Evolutionary conservation across 2,329 filamentous ascomycete species (phyloP).

Genomic region (Huntiella bhutanensis): DNA sequence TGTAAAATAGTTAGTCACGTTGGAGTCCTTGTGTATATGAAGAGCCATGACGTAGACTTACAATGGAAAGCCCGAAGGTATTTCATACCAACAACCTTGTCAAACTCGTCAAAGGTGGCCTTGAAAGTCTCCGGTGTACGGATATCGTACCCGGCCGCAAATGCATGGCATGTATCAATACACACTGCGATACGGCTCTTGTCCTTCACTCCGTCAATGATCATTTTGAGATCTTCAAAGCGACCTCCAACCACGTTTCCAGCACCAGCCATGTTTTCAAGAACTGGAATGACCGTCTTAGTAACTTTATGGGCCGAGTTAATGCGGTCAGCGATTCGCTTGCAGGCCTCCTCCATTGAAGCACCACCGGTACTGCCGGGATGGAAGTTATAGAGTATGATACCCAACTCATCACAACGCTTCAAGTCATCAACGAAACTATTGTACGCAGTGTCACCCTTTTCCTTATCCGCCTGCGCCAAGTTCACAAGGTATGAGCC

Average conservation of each 20-base stretch:
- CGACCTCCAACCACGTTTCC: slow-evolving; percentile 74
- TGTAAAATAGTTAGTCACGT: slow-evolving; percentile 12
- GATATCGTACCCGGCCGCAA: slow-evolving; percentile 84
- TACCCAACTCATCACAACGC: slow-evolving; percentile 70
- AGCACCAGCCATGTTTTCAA: slow-evolving; percentile 89
- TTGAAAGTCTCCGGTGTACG: slow-evolving; percentile 55
- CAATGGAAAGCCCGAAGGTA: slow-evolving; percentile 71
- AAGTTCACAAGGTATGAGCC: slow-evolving; percentile 95
- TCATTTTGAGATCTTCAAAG: slow-evolving; percentile 72
- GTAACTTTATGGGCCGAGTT: slow-evolving; percentile 68
- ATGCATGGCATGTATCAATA: slow-evolving; percentile 91
- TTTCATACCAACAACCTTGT: slow-evolving; percentile 52
- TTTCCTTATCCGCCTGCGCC: slow-evolving; percentile 60
- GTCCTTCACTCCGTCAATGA: slow-evolving; percentile 62
- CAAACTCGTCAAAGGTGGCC: slow-evolving; percentile 56
- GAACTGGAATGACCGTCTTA: slow-evolving; percentile 54
- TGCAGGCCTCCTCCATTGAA: slow-evolving; percentile 49
- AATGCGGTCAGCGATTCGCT: slow-evolving; percentile 61
- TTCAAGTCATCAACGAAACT: slow-evolving; percentile 75
- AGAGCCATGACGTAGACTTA: slow-evolving; percentile 14
- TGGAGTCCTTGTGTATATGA: neutral
- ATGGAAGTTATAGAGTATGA: slow-evolving; percentile 94
- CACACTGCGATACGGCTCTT: slow-evolving; percentile 80
- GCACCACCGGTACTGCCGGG: slow-evolving; percentile 60
- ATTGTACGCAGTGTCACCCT: slow-evolving; percentile 69